phyloP scores from a whole-genome alignment of 2,329 filamentous ascomycete species.

The Chaetomium olivaceum region DNA sequence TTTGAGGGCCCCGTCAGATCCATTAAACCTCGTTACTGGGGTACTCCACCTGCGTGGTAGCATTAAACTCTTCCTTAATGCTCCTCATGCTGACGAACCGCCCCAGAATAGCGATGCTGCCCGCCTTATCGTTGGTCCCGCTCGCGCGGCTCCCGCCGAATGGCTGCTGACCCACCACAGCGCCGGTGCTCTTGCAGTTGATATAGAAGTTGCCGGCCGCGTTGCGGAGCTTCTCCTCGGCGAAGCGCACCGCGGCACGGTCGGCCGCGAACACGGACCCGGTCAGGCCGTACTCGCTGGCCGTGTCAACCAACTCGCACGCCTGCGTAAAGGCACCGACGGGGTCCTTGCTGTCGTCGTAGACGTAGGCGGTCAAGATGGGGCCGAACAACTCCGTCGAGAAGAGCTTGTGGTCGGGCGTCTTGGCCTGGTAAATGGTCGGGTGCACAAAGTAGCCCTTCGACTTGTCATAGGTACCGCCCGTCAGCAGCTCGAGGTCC shows the following conservation, averaged over 20 bases:
- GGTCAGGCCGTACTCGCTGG: slow-evolving; percentile 66
- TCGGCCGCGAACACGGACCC: slow-evolving; percentile 53
- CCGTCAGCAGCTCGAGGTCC: slow-evolving; percentile 46
- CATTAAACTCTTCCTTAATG: slow-evolving; percentile 70
- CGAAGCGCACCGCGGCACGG: slow-evolving; percentile 49
- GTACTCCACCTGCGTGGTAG: slow-evolving; percentile 64
- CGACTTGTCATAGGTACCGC: slow-evolving; percentile 47
- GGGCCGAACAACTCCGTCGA: slow-evolving; percentile 52
- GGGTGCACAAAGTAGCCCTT: slow-evolving; percentile 49
- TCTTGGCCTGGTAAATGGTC: slow-evolving; percentile 47
- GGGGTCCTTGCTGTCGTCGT: slow-evolving; percentile 45
- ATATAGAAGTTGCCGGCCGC: slow-evolving; percentile 60
- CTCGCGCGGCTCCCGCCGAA: slow-evolving; percentile 55
- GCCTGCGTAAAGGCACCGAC: slow-evolving; percentile 49
- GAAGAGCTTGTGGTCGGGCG: slow-evolving; percentile 47
- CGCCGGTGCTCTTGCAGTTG: slow-evolving; percentile 59
- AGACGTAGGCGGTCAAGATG: slow-evolving; percentile 49
- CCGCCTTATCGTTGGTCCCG: slow-evolving; percentile 59
- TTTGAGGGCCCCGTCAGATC: not conserved
- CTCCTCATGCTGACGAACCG: slow-evolving; percentile 54
- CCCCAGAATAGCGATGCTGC: slow-evolving; percentile 50
- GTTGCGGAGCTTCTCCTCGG: slow-evolving; percentile 53
- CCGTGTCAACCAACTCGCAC: slow-evolving; percentile 67
- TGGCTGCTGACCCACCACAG: slow-evolving; percentile 57
- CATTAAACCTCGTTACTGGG: slow-evolving; percentile 67